These are phyloP conservation scores for Epichloe coenophiala DNA, from an alignment of 2,329 filamentous ascomycete genomes.

Conservation along the genomic window DNA sequence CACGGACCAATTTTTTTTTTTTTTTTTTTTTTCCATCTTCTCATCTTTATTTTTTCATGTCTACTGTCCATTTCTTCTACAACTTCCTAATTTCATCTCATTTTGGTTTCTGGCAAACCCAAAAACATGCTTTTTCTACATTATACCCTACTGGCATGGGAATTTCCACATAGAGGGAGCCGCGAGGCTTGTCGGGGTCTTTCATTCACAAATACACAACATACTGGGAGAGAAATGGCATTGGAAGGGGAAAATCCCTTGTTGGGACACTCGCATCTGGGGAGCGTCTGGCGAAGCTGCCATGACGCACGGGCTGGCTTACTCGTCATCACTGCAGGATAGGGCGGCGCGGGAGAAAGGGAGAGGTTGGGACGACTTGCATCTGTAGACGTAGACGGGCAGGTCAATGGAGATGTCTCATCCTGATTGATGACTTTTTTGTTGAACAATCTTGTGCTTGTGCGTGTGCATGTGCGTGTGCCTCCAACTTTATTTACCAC, in stretches of 20 bases:
- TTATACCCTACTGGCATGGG: constrained; percentile 22
- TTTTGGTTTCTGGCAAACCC: neutral
- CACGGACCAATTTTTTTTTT: constrained; percentile 2
- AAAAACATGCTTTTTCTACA: constrained; percentile 9
- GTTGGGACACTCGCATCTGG: too few relatives aligned
- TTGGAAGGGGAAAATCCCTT: too few relatives aligned
- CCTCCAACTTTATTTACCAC: too few relatives aligned
- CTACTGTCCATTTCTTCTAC: constrained; percentile 8
- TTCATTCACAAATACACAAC: neutral
- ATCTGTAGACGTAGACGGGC: too few relatives aligned
- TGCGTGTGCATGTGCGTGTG: too few relatives aligned
- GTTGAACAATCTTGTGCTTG: too few relatives aligned
- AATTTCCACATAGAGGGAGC: constrained; percentile 23
- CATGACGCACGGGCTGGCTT: too few relatives aligned
- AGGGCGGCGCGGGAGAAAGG: neutral
- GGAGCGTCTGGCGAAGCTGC: too few relatives aligned
- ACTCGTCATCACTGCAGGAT: too few relatives aligned
- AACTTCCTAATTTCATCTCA: neutral
- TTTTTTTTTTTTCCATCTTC: neutral
- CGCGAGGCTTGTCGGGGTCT: constrained; percentile 22
- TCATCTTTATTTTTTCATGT: neutral
- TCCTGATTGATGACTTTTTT: too few relatives aligned
- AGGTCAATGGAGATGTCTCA: too few relatives aligned
- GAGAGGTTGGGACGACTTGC: neutral
- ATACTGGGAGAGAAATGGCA: neutral